These are phyloP conservation scores for Discostella pseudostelligera DNA, from an alignment of 108 stramenopile species.

Conservation along the genomic window DNA sequence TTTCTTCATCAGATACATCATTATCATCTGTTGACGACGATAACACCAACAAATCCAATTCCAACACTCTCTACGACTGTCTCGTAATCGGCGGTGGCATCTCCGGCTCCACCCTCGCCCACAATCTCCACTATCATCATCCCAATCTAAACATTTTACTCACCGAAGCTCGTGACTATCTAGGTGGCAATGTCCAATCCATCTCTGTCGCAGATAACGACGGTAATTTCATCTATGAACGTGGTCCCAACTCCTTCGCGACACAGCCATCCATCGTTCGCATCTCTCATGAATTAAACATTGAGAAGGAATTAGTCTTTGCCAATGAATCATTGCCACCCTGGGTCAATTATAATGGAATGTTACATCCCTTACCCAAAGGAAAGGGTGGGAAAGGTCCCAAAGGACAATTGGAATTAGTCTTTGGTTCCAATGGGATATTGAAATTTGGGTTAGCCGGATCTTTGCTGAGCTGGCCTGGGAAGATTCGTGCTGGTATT, in stretches of 20 bases:
- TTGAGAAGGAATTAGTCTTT: conserved; percentile 88
- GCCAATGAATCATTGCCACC: conserved; percentile 85
- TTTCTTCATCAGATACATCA: no score
- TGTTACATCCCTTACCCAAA: conserved; percentile 92
- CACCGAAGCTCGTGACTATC: conserved; percentile 75
- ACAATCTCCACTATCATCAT: conserved; percentile 59
- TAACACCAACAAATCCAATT: neutral
- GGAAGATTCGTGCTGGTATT: conserved; percentile 91
- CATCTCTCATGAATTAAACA: conserved; percentile 87
- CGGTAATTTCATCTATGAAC: conserved; percentile 91
- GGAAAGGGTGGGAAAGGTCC: conserved; percentile 81
- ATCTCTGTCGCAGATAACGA: conserved; percentile 53
- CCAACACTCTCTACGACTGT: conserved; percentile 58
- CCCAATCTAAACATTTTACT: conserved; percentile 65
- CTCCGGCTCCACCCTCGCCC: conserved; percentile 86
- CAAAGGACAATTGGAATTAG: conserved; percentile 76
- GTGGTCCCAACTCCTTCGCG: conserved; percentile 94
- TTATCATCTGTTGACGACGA: no score
- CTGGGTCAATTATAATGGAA: conserved; percentile 85
- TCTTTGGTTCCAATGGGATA: conserved; percentile 79
- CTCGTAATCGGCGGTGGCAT: conserved; percentile 91
- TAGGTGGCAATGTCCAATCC: conserved; percentile 95
- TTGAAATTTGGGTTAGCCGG: conserved; percentile 75
- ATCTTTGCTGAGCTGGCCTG: conserved; percentile 89
- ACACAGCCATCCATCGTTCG: conserved; percentile 87